phyloP scores from a whole-genome alignment of 1,139 yeast species.

The Hanseniaspora uvarum region DNA sequence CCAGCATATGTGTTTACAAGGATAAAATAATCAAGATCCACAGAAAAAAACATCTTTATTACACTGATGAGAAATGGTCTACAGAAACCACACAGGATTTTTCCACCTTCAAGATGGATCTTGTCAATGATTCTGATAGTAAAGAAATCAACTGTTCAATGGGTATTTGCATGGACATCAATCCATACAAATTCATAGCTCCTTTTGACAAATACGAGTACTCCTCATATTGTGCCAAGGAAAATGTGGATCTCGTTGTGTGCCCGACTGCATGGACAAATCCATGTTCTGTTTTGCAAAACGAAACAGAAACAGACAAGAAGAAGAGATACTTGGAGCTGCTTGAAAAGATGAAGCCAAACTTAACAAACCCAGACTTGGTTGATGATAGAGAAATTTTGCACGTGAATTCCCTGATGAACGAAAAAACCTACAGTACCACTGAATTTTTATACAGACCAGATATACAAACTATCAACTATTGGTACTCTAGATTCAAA shows the following conservation, averaged over 20 bases:
- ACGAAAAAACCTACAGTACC: neutral
- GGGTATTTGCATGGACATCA: conserved; percentile 94
- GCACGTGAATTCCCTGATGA: neutral
- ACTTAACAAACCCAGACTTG: neutral
- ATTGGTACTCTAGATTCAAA: conserved; percentile 66
- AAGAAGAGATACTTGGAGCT: neutral
- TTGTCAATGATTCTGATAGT: conserved; percentile 18
- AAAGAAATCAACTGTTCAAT: conserved; percentile 31
- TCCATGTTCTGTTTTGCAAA: conserved; percentile 34
- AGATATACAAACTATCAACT: conserved; percentile 37
- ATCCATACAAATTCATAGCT: conserved; percentile 74
- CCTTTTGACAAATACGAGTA: conserved; percentile 70
- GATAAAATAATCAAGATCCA: conserved; percentile 26
- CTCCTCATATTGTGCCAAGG: conserved; percentile 42
- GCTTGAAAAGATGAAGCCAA: neutral
- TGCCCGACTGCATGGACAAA: conserved; percentile 89
- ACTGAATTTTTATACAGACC: conserved; percentile 29
- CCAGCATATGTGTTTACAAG: conserved; percentile 10
- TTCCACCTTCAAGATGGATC: conserved; percentile 29
- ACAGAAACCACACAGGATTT: conserved; percentile 54
- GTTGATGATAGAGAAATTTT: neutral
- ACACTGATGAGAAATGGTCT: conserved; percentile 76
- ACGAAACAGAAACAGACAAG: conserved; percentile 19
- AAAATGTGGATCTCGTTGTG: conserved; percentile 46
- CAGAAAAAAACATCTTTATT: conserved; percentile 67